Conservation (phyloP, 805 yeast species). For the Wickerhamomyces hampshirensis region DNA sequence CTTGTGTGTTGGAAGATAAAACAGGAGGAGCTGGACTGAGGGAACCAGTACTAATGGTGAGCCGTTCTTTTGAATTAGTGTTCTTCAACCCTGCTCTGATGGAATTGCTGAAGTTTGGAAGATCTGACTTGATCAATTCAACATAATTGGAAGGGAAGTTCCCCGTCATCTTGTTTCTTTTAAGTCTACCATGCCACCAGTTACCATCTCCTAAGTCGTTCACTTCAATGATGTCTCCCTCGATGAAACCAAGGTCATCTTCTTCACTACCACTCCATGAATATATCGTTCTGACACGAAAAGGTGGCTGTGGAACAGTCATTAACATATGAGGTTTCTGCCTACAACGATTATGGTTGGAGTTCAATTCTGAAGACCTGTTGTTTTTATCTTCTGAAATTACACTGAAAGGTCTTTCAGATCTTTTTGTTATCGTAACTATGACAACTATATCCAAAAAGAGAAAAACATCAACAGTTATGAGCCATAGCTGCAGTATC, state of each 20-base stretch:
- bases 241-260: constrained; percentile 88
- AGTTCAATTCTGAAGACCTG: too few relatives aligned
- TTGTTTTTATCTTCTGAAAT: too few relatives aligned
- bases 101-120: constrained; percentile 10
- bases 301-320: constrained; percentile 47
- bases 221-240: constrained; percentile 89
- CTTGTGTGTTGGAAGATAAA: too few relatives aligned
- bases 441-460: background rate
- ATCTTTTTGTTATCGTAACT: background rate
- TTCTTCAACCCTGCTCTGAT: background rate
- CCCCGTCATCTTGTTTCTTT: constrained; percentile 79
- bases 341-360: too few relatives aligned
- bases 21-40: too few relatives aligned
- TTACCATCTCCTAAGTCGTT: constrained; percentile 76
- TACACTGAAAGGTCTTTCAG: too few relatives aligned
- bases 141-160: constrained; percentile 87
- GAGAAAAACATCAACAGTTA: background rate
- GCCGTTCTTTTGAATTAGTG: too few relatives aligned
- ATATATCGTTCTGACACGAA: constrained; percentile 73
- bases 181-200: constrained; percentile 85
- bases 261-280: constrained; percentile 94
- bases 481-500: too few relatives aligned
- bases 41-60: too few relatives aligned
- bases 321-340: constrained; percentile 3
- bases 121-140: constrained; percentile 41